Base-by-base conservation (phyloP, 768 basidiomycete genomes). In the Russula ochroleuca region DNA sequence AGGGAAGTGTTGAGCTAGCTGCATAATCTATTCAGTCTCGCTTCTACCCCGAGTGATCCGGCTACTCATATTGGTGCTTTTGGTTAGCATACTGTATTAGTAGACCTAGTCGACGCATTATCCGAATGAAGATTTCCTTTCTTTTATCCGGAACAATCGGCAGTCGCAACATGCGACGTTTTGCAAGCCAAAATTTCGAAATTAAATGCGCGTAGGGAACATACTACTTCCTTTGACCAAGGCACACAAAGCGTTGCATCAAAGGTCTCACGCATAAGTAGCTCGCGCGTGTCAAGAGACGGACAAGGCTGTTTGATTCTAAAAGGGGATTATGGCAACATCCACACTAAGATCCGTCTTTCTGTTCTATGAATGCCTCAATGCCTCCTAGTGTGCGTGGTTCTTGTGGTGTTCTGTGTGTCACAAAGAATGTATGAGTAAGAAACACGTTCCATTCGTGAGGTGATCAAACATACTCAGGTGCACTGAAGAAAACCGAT, bases 371-470 rank as follows among this genome's bases (percentile, higher is more conserved):
- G 54, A 49, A 47, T 19, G 19, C 52, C 47, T 47, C 52, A 43
- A 50, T 25, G 47, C 45, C 47, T 13, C 37, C 61, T 75, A 93
- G 77, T 93, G 92, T n/a, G 86, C 77, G 74, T 90, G 86, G 79
- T 93, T 91, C 83, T 93, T 92, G 84, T 92, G 89, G 77, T 92
- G 88, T 75, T 92, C 91, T 92, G 71, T n/a, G 23, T 41, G 15
- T 49, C 61, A 47, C 31, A 43, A 57, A 50, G 63, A 64, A 41
- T 51, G 65, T 50, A 57, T 50, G 14, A 59, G 55, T 45, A 28
- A 62, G 35, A 59, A 33, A 14, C 49, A 63, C 77, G 63, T 78
- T 74, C 48, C 69, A 57, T 35, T 68, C 47, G 14, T 54, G 25
- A 65, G 62, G 57, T 33, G 23, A 8, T 51, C 13, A 21, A 43